A percentile compares a stretch with the other conserved stretches of the same genome.
These are phyloP conservation scores for Sporothrix dimorphospora DNA, from an alignment of 2,329 filamentous ascomycete species.

Conservation along the genomic window DNA sequence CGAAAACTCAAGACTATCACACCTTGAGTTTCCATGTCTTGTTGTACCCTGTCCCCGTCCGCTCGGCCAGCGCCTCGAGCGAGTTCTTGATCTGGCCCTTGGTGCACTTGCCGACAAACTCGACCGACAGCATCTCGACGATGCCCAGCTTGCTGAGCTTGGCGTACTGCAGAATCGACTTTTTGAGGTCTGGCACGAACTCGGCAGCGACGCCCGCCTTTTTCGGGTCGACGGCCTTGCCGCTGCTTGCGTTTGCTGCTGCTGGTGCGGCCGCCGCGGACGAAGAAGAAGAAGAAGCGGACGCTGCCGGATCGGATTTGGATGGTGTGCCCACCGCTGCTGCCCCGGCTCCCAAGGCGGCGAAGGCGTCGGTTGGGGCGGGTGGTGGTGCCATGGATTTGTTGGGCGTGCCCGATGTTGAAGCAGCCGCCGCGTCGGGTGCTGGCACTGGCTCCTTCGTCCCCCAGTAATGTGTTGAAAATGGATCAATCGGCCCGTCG, in stretches of 20 bases:
- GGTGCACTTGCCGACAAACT: conserved; percentile 67
- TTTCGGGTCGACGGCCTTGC: conserved; percentile 34
- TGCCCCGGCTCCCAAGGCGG: conserved; percentile 24
- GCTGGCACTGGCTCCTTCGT: conserved; percentile 35
- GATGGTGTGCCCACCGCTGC: background rate
- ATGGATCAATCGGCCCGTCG: conserved; percentile 74
- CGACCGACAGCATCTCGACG: conserved; percentile 73
- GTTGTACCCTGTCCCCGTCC: conserved; percentile 55
- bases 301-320: background rate
- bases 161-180: conserved; percentile 62
- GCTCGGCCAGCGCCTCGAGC: conserved; percentile 65
- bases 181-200: conserved; percentile 67
- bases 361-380: conserved; percentile 34
- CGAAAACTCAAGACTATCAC: background rate
- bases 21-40: conserved; percentile 64
- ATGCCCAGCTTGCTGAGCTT: conserved; percentile 72
- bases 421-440: background rate
- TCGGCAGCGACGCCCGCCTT: conserved; percentile 57
- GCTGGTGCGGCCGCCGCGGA: conserved; percentile 6
- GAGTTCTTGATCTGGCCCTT: conserved; percentile 74
- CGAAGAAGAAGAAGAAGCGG: background rate
- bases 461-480: conserved; percentile 80
- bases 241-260: background rate
- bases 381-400: conserved; percentile 34
- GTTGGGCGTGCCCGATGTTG: background rate